Evolutionary conservation across 768 basidiomycete species (phyloP), one percentile per base, ranked within the genome.

Genomic region (Psilocybe tampanensis): DNA sequence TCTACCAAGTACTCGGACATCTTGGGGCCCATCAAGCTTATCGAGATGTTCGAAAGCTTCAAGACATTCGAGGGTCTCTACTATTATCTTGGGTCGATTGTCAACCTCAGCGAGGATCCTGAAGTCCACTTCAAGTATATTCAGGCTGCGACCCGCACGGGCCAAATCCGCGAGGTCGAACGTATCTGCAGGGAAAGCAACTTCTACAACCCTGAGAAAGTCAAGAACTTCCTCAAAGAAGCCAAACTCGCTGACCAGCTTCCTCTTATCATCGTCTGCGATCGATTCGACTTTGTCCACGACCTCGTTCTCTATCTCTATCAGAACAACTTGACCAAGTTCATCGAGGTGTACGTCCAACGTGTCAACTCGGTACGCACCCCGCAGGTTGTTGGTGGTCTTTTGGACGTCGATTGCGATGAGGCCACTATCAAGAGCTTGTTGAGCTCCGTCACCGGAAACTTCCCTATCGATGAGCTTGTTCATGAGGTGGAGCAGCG

Each of bases 81-180:
- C 79, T 98, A 98, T 75, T 98, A 98, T 72, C 89, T 99, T 44
- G 97, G 97, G 23, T 96, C 96, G 9, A 84, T 99, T 63, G 97
- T 99, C 70, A 99, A 98, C 75, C 82, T 99, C 61, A 94, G 90
- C 70, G 86, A 94, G 70, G 97, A 99, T 72, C 83, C 92, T 4
- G 97, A 99, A 71, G 96, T 99, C 2, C 92, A 98, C 79, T 99
- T 97, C 87, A 98, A 99, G 80, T 98, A 98, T 76, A 98, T 99
- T 68, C 96, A 98, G 69, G 97, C 97, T 23, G 97, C 97, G 6
- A 96, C 95, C 1, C 88, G 96, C 23, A 99, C 97, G 24, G 95
- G 96, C 41, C 97, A 98, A 71, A 95, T 99, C 64, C 90, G 97
- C 47, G 97, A 99, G 72, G 97, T 99, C 55, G 97, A 99, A 75